A percentile compares a stretch with the other conserved stretches of the same genome.
These are phyloP conservation scores for Phanerodontia chrysosporium DNA, from an alignment of 768 basidiomycete genomes.

Conservation along the genomic window DNA sequence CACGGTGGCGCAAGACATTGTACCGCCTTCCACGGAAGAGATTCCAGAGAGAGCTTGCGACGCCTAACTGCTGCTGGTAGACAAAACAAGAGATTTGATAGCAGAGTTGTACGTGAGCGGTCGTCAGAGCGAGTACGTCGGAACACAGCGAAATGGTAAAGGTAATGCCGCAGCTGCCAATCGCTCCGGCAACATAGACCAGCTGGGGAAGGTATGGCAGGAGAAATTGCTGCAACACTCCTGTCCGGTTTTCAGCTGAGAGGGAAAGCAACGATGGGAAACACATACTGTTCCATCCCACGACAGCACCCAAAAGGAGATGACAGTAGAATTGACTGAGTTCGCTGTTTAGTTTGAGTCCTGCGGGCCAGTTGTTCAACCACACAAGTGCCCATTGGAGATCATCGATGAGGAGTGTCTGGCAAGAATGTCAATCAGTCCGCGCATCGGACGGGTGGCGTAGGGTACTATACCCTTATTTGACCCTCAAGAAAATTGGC, in stretches of 20 bases:
- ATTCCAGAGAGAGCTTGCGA: slow-evolving; percentile 73
- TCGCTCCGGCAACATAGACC: slow-evolving; percentile 23
- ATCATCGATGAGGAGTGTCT: slow-evolving; percentile 5
- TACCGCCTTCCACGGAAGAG: slow-evolving; percentile 92
- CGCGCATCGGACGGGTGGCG: slow-evolving; percentile 25
- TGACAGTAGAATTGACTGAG: slow-evolving; percentile 83
- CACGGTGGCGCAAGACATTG: slow-evolving; percentile 83
- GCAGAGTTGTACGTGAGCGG: slow-evolving; percentile 67
- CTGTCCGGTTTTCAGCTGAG: slow-evolving; percentile 16
- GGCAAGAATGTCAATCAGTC: background rate
- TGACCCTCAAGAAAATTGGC: slow-evolving; percentile 26
- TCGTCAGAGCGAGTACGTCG: slow-evolving; percentile 64
- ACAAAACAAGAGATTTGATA: slow-evolving; percentile 60
- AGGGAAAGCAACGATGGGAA: background rate
- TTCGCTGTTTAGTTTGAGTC: slow-evolving; percentile 93
- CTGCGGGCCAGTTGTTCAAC: slow-evolving; percentile 95
- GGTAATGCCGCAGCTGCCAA: slow-evolving; percentile 48
- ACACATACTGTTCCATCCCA: slow-evolving; percentile 68
- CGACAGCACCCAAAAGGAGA: slow-evolving; percentile 60
- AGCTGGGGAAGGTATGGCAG: slow-evolving; percentile 34
- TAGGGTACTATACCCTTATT: slow-evolving; percentile 23
- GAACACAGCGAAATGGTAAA: slow-evolving; percentile 60
- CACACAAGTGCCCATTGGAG: slow-evolving; percentile 60
- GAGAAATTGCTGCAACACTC: slow-evolving; percentile 19
- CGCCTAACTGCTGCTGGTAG: slow-evolving; percentile 56